Evolutionary conservation across 139 green algal genomes (phyloP).

Genomic region (Haematococcus lacustris): DNA sequence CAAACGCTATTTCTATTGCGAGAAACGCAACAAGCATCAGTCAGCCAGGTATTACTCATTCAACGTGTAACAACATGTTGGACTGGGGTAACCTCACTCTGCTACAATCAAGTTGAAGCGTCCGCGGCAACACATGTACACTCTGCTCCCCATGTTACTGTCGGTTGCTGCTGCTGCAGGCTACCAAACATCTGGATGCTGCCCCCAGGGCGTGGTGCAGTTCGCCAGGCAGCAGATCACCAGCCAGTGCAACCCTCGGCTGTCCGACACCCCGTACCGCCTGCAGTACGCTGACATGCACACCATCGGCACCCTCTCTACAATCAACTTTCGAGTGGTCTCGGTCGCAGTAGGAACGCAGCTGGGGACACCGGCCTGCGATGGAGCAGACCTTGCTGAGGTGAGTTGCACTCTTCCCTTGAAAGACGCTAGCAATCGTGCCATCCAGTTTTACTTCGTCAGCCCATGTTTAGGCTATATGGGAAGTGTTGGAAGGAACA

Average conservation of each 20-base stretch:
- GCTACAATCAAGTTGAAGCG: too few species aligned
- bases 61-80: too few species aligned
- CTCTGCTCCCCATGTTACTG: too few species aligned
- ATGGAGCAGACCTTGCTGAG: not conserved
- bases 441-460: not conserved
- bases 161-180: too few species aligned
- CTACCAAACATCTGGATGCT: not conserved
- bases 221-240: not conserved
- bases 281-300: not conserved
- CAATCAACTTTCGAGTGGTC: not conserved
- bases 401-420: too few species aligned
- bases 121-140: too few species aligned
- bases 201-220: conserved; percentile 7
- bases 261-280: conserved; percentile 10
- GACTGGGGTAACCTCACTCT: too few species aligned
- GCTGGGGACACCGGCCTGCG: conserved; percentile 3
- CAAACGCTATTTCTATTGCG: too few species aligned
- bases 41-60: too few species aligned
- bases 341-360: not conserved
- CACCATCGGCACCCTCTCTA: not conserved
- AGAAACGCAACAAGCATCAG: too few species aligned
- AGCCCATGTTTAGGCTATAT: too few species aligned
- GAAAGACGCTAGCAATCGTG: not conserved
- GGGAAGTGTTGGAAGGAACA: not conserved
- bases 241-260: not conserved